A percentile compares a stretch with the other conserved stretches of the same genome.
These are phyloP conservation scores for Colletotrichum plurivorum DNA, from an alignment of 2,329 filamentous ascomycete genomes.

Conservation along the genomic window DNA sequence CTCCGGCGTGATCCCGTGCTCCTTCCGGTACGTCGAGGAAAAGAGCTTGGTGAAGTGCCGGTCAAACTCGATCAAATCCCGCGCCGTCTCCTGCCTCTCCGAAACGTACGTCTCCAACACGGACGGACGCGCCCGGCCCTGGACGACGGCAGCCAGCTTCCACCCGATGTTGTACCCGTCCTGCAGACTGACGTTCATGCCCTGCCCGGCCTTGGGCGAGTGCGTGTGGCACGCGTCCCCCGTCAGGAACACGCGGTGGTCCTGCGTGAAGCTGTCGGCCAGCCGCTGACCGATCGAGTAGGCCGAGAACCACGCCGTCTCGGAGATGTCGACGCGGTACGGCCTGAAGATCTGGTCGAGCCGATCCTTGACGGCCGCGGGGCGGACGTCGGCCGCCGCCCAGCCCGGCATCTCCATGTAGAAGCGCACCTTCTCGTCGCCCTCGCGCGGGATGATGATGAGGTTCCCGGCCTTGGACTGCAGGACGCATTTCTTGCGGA, in stretches of 20 bases:
- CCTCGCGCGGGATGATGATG: slow-evolving; percentile 81
- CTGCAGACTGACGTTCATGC: slow-evolving; percentile 85
- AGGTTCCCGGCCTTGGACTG: slow-evolving; percentile 63
- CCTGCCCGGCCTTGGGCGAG: slow-evolving; percentile 81
- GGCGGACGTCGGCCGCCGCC: slow-evolving; percentile 60
- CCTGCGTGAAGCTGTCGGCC: slow-evolving; percentile 75
- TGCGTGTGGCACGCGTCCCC: slow-evolving; percentile 86
- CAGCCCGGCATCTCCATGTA: slow-evolving; percentile 75
- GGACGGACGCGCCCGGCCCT: slow-evolving; percentile 80
- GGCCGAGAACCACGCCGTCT: slow-evolving; percentile 80
- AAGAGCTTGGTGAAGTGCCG: slow-evolving; percentile 92
- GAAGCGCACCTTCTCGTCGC: slow-evolving; percentile 71
- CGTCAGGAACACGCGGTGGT: slow-evolving; percentile 79
- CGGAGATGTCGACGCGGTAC: slow-evolving; percentile 71
- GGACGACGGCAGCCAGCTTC: slow-evolving; percentile 94
- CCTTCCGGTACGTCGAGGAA: slow-evolving; percentile 63
- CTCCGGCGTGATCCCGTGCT: slow-evolving; percentile 57
- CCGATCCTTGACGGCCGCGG: slow-evolving; percentile 68
- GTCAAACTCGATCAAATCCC: slow-evolving; percentile 88
- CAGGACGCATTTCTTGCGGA: slow-evolving; percentile 69
- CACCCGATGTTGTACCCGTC: slow-evolving; percentile 92
- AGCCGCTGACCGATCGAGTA: slow-evolving; percentile 84
- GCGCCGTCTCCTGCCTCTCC: slow-evolving; percentile 87
- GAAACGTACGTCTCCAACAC: slow-evolving; percentile 88
- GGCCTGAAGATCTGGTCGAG: slow-evolving; percentile 66